These are phyloP conservation scores for Chrysoporthe cubensis DNA, from an alignment of 2,329 filamentous ascomycete species.

Conservation along the genomic window DNA sequence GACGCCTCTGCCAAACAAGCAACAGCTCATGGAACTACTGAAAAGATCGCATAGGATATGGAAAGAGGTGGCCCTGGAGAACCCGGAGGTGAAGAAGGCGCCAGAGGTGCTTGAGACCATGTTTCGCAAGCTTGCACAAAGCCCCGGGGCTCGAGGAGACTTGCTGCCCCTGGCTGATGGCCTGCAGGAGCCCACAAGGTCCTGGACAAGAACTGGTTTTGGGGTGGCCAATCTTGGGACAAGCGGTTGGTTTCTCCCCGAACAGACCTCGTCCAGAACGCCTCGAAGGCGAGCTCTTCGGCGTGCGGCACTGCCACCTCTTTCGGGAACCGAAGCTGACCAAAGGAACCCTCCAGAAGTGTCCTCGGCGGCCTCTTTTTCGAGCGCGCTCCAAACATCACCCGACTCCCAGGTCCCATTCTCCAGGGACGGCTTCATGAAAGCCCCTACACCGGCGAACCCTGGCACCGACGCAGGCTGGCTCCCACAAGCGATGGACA, in stretches of 20 bases:
- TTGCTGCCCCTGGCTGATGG: conserved; percentile 7
- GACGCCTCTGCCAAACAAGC: conserved; percentile 40
- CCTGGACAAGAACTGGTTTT: neutral
- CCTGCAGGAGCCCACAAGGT: neutral
- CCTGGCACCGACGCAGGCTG: conserved; percentile 17
- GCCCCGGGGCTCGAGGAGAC: conserved; percentile 12
- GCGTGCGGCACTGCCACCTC: no score
- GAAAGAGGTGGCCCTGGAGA: conserved; percentile 42
- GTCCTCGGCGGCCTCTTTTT: neutral
- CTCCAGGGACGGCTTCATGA: conserved; percentile 7
- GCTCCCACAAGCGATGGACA: conserved; percentile 20
- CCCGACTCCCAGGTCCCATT: conserved; percentile 1
- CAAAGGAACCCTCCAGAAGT: neutral
- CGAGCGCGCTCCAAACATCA: neutral
- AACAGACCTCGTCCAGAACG: neutral
- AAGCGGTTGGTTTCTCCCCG: conserved; percentile 11
- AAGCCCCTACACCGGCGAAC: neutral
- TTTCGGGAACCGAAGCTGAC: neutral
- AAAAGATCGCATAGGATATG: conserved; percentile 50
- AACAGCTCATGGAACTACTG: conserved; percentile 46
- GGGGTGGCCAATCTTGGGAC: conserved; percentile 11
- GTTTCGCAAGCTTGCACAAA: conserved; percentile 43
- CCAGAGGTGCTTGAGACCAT: conserved; percentile 50
- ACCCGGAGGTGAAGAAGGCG: conserved; percentile 50
- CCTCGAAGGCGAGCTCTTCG: neutral